These are phyloP conservation scores for Alternaria sp. DNA, from an alignment of 2,329 filamentous ascomycete species.

Conservation along the genomic window DNA sequence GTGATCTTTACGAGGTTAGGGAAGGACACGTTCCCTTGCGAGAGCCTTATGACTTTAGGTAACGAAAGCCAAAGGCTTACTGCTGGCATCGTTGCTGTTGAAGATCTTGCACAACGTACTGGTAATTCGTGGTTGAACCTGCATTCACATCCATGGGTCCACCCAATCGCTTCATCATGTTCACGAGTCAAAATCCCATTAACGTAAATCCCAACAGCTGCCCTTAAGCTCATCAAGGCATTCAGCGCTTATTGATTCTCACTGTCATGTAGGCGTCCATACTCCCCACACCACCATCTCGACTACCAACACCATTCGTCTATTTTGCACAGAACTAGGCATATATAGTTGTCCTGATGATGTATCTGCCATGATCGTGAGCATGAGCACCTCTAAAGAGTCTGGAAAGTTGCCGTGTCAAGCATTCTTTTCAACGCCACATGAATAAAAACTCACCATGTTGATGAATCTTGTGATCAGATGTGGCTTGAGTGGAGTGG, in stretches of 20 bases:
- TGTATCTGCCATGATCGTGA: not conserved
- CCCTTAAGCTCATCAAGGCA: not conserved
- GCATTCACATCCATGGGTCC: no score
- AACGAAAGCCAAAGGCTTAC: not conserved
- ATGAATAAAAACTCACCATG: not conserved
- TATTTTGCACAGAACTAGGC: not conserved
- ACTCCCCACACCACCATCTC: not conserved
- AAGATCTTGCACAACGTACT: not conserved
- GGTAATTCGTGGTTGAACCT: not conserved
- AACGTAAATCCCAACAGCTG: no score
- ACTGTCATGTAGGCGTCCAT: not conserved
- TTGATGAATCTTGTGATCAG: not conserved
- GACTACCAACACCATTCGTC: not conserved
- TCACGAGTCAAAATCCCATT: not conserved
- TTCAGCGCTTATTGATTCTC: constrained; percentile 7
- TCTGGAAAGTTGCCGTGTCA: not conserved
- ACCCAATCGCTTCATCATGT: not conserved
- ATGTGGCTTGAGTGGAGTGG: not conserved
- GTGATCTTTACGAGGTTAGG: not conserved
- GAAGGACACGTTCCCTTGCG: not conserved
- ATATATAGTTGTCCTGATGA: not conserved
- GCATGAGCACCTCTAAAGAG: not conserved
- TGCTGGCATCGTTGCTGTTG: not conserved
- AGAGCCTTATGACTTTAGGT: not conserved
- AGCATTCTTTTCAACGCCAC: not conserved